Evolutionary conservation across 1,284 basidiomycete species (phyloP).

Genomic region (Pseudozyma pruni): DNA sequence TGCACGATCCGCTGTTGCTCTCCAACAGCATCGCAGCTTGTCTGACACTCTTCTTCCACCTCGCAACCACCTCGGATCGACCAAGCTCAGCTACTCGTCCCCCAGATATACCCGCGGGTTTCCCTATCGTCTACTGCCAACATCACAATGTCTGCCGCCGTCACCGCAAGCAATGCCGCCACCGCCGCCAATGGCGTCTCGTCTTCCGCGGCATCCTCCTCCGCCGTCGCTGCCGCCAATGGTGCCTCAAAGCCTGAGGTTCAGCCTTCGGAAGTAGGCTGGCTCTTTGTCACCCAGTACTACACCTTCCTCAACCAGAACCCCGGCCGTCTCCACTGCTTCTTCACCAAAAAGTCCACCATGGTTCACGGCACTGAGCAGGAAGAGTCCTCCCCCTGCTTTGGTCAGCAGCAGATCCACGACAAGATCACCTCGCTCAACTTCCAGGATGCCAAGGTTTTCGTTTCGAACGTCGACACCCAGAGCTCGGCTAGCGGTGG

Average conservation of each 20-base stretch:
- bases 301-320: conserved; percentile 96
- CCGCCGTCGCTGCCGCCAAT: conserved; percentile 19
- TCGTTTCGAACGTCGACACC: conserved; percentile 74
- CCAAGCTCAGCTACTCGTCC: neutral
- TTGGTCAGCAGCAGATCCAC: conserved; percentile 98
- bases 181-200: conserved; percentile 24
- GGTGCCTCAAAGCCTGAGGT: conserved; percentile 42
- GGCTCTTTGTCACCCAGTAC: conserved; percentile 68
- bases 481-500: conserved; percentile 88
- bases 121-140: neutral
- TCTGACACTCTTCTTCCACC: no score
- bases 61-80: no score
- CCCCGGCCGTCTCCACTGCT: conserved; percentile 94
- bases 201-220: conserved; percentile 24
- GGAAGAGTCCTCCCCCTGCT: conserved; percentile 80
- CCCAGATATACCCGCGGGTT: neutral
- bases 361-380: conserved; percentile 82
- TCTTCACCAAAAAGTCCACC: conserved; percentile 97
- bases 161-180: conserved; percentile 39
- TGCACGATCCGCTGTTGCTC: no score
- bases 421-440: conserved; percentile 91
- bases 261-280: conserved; percentile 66
- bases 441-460: conserved; percentile 97
- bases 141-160: conserved; percentile 34
- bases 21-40: no score